Percentiles rank a stretch among this genome's conserved stretches.
Evolutionary conservation across 129 eudicot species (phyloP).

Genomic region (Rutidosis leptorrhynchoides): DNA sequence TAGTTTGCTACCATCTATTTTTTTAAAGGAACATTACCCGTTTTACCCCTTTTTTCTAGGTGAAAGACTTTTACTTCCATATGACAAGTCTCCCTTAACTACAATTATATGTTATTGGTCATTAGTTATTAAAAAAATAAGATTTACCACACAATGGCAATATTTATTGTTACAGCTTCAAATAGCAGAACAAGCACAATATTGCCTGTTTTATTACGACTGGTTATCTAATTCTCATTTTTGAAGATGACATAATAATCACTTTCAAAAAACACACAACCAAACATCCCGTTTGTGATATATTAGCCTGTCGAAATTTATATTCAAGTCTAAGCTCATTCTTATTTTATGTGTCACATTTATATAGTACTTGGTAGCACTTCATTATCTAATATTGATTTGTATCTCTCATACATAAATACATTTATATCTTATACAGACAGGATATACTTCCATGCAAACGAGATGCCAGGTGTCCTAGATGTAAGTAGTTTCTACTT

Average conservation of each 20-base stretch:
- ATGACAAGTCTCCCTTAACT: neutral
- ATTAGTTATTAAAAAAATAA: neutral
- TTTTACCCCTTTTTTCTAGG: neutral
- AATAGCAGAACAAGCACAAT: no score
- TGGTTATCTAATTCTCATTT: no score
- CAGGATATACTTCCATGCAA: constrained; percentile 59
- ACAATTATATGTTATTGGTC: neutral
- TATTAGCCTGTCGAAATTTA: no score
- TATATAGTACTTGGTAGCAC: neutral
- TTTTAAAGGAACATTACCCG: no score
- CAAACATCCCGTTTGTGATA: no score
- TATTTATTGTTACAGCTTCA: no score
- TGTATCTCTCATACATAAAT: constrained; percentile 15
- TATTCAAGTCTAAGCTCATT: neutral
- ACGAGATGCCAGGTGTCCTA: constrained; percentile 50
- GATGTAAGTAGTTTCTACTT: constrained; percentile 51
- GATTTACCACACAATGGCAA: no score
- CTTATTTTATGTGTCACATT: neutral
- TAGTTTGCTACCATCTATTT: no score
- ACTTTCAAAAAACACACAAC: no score
- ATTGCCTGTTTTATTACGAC: no score
- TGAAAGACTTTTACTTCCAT: neutral
- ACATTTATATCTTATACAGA: constrained; percentile 35
- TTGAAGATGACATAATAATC: no score
- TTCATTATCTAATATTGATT: constrained; percentile 10